A percentile compares a stretch with the other conserved stretches of the same genome.
Evolutionary conservation across 768 basidiomycete species (phyloP).

Genomic region (Boletus rubescentipes): DNA sequence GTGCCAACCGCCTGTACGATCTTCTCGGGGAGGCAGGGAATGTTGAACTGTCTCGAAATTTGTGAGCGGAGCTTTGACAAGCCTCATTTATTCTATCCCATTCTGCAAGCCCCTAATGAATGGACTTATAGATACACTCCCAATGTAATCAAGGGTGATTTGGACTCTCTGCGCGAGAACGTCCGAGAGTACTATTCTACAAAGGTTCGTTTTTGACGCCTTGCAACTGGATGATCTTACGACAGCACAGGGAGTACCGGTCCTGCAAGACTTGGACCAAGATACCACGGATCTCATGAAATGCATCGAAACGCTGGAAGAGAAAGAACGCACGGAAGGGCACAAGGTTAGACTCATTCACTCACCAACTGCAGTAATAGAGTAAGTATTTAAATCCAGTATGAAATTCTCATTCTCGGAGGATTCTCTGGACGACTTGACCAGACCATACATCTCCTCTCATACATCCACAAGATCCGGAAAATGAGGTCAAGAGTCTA

Average conservation of each 20-base stretch:
- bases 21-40: slow-evolving; percentile 20
- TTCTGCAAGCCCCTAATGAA: background rate
- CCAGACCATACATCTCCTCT: slow-evolving; percentile 89
- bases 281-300: slow-evolving; percentile 97
- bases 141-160: slow-evolving; percentile 88
- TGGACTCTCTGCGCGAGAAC: slow-evolving; percentile 82
- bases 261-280: slow-evolving; percentile 70
- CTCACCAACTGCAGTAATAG: background rate
- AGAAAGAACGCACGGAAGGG: slow-evolving; percentile 48
- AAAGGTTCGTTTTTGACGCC: slow-evolving; percentile 41
- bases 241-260: slow-evolving; percentile 55
- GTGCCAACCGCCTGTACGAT: slow-evolving; percentile 83
- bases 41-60: slow-evolving; percentile 7
- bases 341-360: slow-evolving; percentile 33
- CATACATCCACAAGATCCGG: slow-evolving; percentile 79
- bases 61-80: slow-evolving; percentile 9
- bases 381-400: slow-evolving; percentile 35
- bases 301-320: slow-evolving; percentile 65
- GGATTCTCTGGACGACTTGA: slow-evolving; percentile 91
- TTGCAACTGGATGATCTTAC: background rate
- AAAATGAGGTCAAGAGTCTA: slow-evolving; percentile 57
- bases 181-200: slow-evolving; percentile 67
- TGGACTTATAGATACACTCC: slow-evolving; percentile 60
- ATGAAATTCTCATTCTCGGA: slow-evolving; percentile 77
- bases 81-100: background rate